A percentile compares a stretch with the other conserved stretches of the same genome.
Conservation (phyloP, 768 basidiomycete species). For the Chiua virens region DNA sequence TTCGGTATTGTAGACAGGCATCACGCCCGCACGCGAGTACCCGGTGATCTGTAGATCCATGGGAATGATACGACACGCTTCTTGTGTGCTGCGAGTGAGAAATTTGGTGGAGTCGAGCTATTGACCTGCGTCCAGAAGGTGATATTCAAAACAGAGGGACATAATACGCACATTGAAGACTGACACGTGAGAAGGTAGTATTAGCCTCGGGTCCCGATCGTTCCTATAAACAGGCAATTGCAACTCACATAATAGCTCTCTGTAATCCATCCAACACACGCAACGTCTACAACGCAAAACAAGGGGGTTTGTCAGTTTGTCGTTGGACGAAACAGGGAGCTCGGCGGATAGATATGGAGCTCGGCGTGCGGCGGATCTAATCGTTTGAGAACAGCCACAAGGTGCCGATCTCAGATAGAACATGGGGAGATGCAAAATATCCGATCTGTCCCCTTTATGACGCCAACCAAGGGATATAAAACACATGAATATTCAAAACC, state of each 20-base stretch:
- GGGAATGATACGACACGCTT: constrained; percentile 55
- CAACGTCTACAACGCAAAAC: constrained; percentile 40
- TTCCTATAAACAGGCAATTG: no score
- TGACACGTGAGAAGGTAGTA: not conserved
- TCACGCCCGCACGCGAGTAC: constrained; percentile 32
- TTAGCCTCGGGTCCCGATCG: no score
- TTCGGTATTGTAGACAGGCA: constrained; percentile 18
- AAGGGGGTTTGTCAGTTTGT: constrained; percentile 4
- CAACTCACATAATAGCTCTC: constrained; percentile 49
- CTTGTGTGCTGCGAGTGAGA: constrained; percentile 32
- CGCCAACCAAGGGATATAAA: not conserved
- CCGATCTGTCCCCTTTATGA: no score
- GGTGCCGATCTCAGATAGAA: not conserved
- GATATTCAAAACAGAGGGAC: not conserved
- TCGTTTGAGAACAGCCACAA: no score
- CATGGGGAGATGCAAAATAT: not conserved
- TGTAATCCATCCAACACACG: constrained; percentile 61
- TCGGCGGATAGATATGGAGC: not conserved
- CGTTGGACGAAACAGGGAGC: not conserved
- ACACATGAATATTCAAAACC: not conserved
- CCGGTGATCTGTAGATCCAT: constrained; percentile 44
- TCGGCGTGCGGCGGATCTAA: not conserved
- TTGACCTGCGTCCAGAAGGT: not conserved
- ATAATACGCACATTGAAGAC: constrained; percentile 24
- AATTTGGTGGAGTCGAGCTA: constrained; percentile 32